A percentile compares a stretch with the other conserved stretches of the same genome.
phyloP scores from a whole-genome alignment of 306 rosid genomes.

The Dalbergia cochinchinensis region DNA sequence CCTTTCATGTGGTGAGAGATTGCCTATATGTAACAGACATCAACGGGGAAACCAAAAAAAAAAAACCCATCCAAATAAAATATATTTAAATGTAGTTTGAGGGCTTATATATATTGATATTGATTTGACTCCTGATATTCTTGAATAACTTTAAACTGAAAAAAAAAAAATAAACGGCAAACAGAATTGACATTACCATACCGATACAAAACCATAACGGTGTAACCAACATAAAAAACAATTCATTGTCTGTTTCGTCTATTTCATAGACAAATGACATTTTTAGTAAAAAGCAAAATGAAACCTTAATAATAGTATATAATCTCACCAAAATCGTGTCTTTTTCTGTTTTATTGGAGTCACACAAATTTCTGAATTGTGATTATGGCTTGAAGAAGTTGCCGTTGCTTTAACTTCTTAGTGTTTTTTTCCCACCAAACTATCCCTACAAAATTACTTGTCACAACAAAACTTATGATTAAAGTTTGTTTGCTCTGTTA shows the following conservation, averaged over 20 bases:
- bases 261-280: background rate
- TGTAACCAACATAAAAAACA: background rate
- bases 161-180: background rate
- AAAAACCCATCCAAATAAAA: background rate
- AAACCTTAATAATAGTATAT: slow-evolving; percentile 3
- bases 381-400: background rate
- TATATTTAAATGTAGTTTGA: background rate
- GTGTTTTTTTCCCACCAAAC: background rate
- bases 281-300: background rate
- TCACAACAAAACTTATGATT: background rate
- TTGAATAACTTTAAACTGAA: background rate
- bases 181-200: background rate
- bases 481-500: background rate
- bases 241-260: background rate
- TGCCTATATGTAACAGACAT: background rate
- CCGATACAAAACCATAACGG: background rate
- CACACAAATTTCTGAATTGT: background rate
- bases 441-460: background rate
- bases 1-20: too few species aligned
- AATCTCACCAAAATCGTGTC: background rate
- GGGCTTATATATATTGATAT: background rate
- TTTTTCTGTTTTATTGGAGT: background rate
- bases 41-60: background rate
- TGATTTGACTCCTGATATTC: too few species aligned
- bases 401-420: background rate